Percentiles rank a stretch among this genome's conserved stretches.
These are phyloP conservation scores for Coniosporium tulheliwenetii DNA, from an alignment of 2,329 filamentous ascomycete species.

Conservation along the genomic window DNA sequence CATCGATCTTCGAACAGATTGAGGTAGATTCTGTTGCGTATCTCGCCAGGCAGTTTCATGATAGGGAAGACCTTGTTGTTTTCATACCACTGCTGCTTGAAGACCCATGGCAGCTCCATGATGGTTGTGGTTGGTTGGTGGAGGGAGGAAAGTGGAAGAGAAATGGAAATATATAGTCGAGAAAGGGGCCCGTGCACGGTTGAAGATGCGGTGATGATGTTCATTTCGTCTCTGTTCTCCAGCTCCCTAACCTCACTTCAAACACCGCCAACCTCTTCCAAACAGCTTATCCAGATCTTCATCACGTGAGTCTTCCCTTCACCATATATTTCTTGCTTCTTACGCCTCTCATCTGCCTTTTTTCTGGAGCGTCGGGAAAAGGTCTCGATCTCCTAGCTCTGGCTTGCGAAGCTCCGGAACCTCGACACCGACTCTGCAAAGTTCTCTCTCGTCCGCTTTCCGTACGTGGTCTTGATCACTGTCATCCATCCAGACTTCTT, in stretches of 20 bases:
- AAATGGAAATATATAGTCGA: background rate
- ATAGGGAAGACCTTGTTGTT: background rate
- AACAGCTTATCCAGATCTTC: background rate
- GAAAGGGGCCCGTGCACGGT: too few species aligned
- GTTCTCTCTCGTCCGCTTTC: too few species aligned
- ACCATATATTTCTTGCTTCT: too few species aligned
- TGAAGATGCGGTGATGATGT: background rate
- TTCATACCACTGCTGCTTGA: background rate
- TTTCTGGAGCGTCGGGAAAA: too few species aligned
- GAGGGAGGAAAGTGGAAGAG: background rate
- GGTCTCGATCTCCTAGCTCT: too few species aligned
- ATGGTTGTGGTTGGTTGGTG: background rate
- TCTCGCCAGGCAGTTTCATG: background rate
- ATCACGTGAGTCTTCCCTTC: too few species aligned
- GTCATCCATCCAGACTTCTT: too few species aligned
- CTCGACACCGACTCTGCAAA: too few species aligned
- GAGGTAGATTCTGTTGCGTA: background rate
- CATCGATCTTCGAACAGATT: too few species aligned
- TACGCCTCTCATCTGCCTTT: too few species aligned
- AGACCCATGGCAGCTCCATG: background rate
- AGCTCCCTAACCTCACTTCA: background rate
- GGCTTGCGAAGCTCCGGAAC: too few species aligned
- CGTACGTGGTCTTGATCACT: too few species aligned
- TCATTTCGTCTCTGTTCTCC: background rate
- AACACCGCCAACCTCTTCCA: background rate